Evolutionary conservation across 1,284 basidiomycete genomes (phyloP), one percentile per base, ranked within the genome.

Genomic region (Schizophyllum amplum): DNA sequence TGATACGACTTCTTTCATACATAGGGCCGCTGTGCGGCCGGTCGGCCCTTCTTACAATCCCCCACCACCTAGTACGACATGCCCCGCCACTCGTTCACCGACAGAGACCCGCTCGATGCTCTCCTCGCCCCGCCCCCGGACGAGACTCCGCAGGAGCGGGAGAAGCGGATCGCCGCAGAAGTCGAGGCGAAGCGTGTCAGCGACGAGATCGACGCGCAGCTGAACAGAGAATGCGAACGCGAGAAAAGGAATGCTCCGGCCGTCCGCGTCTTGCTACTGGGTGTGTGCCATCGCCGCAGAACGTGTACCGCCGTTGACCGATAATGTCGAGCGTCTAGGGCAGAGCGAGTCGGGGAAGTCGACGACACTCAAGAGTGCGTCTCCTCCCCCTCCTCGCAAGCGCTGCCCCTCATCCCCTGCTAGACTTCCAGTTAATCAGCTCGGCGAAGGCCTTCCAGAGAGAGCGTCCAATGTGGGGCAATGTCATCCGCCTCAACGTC

Each of bases 161-260:
- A 75, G 25, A 70, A 68, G 15, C 72, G 86, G 25, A 79, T 84
- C 61, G 71, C 69, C 24, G 75, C 75, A 5, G 86, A 89, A 65
- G 75, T 76, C 0, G 79, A 84, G 59, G 86, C 84, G 0, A 77
- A 77, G 63, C 73, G 74, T 57, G 72, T 78, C 42, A 86, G 81
- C 66, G 83, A 86, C 51, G 76, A 79, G 59, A 89, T 89, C 61
- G 86, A 89, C 72, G 83, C 84, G 57, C 78, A 81, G 65, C 69
- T 89, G 48, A 75, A 77, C 51, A 73, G 71, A 52, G 85, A 87
- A 63, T 75, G 71, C 60, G 72, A 75, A 15, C 74, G 70, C 0
- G 69, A 80, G 57, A 83, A 75, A 70, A 83, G 76, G 70, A 80
- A 73, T 63, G 80, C 75, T 68, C 76, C 74, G 61, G 77, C 81